Conservation (phyloP, 2,329 filamentous ascomycete species). For the Epicoccum nigrum region DNA sequence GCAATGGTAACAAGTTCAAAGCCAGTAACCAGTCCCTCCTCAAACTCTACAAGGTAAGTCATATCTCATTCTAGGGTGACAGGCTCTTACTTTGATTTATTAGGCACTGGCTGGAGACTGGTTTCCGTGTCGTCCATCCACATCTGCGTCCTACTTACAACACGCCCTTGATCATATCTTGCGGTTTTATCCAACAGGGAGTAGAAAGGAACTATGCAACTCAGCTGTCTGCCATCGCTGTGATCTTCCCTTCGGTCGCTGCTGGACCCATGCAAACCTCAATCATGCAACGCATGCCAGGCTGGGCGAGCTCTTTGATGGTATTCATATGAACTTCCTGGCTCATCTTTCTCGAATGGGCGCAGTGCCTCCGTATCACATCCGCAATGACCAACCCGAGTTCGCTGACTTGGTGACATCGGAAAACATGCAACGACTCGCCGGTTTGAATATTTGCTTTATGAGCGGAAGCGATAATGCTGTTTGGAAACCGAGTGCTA, state of each 20-base stretch:
- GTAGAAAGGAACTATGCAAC: slow-evolving; percentile 63
- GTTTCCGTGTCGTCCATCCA: slow-evolving; percentile 16
- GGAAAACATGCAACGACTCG: slow-evolving; percentile 13
- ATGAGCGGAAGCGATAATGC: slow-evolving; percentile 50
- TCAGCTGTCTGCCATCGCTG: slow-evolving; percentile 67
- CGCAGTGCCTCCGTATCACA: slow-evolving; percentile 5
- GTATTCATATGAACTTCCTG: slow-evolving; percentile 65
- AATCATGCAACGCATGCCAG: slow-evolving; percentile 66
- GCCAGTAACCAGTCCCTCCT: slow-evolving; percentile 24
- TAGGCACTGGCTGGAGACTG: slow-evolving; percentile 16
- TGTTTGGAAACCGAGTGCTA: slow-evolving; percentile 61
- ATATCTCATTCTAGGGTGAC: too few species aligned
- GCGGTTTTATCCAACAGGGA: slow-evolving; percentile 62
- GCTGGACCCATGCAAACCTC: slow-evolving; percentile 69
- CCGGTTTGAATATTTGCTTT: slow-evolving; percentile 21
- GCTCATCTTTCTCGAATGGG: slow-evolving; percentile 65
- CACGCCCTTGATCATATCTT: slow-evolving; percentile 53
- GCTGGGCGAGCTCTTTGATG: slow-evolving; percentile 60
- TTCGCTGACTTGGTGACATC: slow-evolving; percentile 14
- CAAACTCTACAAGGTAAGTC: slow-evolving; percentile 13
- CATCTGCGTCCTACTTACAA: slow-evolving; percentile 19
- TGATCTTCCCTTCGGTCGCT: slow-evolving; percentile 64
- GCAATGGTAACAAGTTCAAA: slow-evolving; percentile 63
- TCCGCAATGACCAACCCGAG: slow-evolving; percentile 8
- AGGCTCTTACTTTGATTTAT: too few species aligned